Percentiles rank a stretch among this genome's conserved stretches.
Conservation (phyloP, 176 grass and related monocot species). For the Luzula sylvatica region DNA sequence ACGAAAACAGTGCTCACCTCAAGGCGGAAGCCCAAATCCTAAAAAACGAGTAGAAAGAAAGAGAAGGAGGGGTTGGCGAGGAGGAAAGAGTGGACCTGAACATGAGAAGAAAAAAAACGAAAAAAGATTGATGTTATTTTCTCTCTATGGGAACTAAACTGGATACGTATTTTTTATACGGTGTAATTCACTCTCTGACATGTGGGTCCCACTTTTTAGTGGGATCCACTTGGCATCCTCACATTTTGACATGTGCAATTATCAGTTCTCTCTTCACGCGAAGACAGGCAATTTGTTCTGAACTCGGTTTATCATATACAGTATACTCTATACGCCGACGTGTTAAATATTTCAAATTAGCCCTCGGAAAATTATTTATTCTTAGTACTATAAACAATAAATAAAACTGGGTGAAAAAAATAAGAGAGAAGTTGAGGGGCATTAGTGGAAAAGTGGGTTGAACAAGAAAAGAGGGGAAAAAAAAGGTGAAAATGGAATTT, state of each 20-base stretch:
- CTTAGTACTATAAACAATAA: background rate
- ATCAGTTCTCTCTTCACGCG: constrained; percentile 6
- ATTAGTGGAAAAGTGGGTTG: background rate
- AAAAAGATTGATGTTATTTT: background rate
- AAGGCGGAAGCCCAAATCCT: background rate
- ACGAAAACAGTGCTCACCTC: constrained; percentile 10
- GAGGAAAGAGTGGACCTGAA: constrained; percentile 19
- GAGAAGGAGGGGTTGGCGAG: background rate
- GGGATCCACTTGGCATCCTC: background rate
- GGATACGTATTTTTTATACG: background rate
- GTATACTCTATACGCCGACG: background rate
- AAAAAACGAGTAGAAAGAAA: constrained; percentile 6
- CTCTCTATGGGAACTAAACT: background rate
- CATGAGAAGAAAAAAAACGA: constrained; percentile 8
- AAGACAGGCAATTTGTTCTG: background rate
- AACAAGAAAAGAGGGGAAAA: background rate
- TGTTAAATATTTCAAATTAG: background rate
- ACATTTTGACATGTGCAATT: background rate
- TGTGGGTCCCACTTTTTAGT: background rate
- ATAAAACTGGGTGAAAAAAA: background rate
- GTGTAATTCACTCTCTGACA: background rate
- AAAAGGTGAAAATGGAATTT: background rate
- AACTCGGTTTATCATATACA: background rate
- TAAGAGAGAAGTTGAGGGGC: background rate
- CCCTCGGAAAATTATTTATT: background rate